Evolutionary conservation across 352 stramenopile species (phyloP), one percentile per base, ranked within the genome.

Genomic region (Blastocystis sp.): DNA sequence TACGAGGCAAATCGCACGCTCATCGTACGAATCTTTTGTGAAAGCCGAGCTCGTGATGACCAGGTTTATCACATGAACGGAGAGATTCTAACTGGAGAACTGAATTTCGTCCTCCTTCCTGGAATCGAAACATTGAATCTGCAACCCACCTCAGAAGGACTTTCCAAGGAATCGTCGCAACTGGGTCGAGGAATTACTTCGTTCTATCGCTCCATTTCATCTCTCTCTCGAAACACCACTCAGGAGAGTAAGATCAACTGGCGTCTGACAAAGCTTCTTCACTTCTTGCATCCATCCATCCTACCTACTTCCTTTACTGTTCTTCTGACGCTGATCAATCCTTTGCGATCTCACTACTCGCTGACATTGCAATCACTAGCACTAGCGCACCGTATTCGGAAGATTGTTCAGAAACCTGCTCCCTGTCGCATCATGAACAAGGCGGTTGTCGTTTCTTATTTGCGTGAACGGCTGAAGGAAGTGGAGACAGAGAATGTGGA

Each of bases 51-150:
- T 45, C 30, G 45, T 2, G 73, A 85, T n/a, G 73, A 85, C 18
- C 24, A 59, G 2, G 3, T 85, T 0, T 85, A 85, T 45, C 45
- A 55, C 0, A 9, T 18, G n/a, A 85, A 50, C 37, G 73, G 73
- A 3, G 73, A 85, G 20, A 50, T 66, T 24, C 53, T 68, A 8
- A 30, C 26, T 26, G 73, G 73, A n/a, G 73, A 85, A 47, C 56
- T 85, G 13, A 66, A 85, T 18, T 68, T 85, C 39, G 53, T 85
- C 8, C 5, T 85, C 63, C 54, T 85, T 64, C 73, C 73, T 3
- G 73, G 73, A n/a, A 68, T 85, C 20, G 73, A 85, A 30, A 85
- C 73, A 9, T 39, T 85, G 54, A 59, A 45, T 9, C n/a, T 85
- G 24, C 24, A 64, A 30, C 73, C 73, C 4, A 54, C 73, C 1